A percentile compares a stretch with the other conserved stretches of the same genome.
These are phyloP conservation scores for Tetraselmis striata DNA, from an alignment of 139 green algal species.

Conservation along the genomic window DNA sequence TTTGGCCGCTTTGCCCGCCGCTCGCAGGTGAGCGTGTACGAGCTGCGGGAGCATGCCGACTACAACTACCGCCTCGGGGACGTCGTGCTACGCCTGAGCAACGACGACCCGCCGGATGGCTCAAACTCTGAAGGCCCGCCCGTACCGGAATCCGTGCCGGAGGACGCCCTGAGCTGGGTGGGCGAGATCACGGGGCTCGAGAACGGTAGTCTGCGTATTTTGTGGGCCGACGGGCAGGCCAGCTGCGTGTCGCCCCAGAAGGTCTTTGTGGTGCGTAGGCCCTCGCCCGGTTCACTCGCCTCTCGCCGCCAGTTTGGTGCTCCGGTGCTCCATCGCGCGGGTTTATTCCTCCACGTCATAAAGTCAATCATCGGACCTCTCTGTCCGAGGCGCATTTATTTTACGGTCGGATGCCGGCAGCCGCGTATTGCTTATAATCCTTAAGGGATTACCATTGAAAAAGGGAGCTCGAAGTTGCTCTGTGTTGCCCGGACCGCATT, in stretches of 20 bases:
- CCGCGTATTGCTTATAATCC: no score
- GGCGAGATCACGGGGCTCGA: slow-evolving; percentile 30
- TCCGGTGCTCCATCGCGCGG: no score
- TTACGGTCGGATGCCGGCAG: no score
- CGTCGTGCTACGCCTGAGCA: slow-evolving; percentile 16
- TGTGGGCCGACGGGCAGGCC: slow-evolving; percentile 29
- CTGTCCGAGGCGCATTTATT: no score
- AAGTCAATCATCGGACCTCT: no score
- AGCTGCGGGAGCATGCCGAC: slow-evolving; percentile 28
- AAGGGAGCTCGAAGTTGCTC: no score
- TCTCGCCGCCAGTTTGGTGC: no score
- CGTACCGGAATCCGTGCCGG: background rate
- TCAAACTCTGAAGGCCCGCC: background rate
- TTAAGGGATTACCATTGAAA: no score
- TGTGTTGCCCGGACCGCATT: no score
- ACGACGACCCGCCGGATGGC: background rate
- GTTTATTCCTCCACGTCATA: no score
- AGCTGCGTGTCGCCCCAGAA: slow-evolving; percentile 9
- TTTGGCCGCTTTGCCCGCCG: no score
- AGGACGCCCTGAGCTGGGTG: slow-evolving; percentile 16
- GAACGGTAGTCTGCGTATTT: slow-evolving; percentile 19
- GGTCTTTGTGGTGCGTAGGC: background rate
- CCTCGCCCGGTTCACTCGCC: no score
- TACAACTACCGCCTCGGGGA: slow-evolving; percentile 32
- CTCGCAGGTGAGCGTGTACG: slow-evolving; percentile 33